Base-by-base conservation (phyloP, 139 green algal species). In the Coelastrella sp. region DNA sequence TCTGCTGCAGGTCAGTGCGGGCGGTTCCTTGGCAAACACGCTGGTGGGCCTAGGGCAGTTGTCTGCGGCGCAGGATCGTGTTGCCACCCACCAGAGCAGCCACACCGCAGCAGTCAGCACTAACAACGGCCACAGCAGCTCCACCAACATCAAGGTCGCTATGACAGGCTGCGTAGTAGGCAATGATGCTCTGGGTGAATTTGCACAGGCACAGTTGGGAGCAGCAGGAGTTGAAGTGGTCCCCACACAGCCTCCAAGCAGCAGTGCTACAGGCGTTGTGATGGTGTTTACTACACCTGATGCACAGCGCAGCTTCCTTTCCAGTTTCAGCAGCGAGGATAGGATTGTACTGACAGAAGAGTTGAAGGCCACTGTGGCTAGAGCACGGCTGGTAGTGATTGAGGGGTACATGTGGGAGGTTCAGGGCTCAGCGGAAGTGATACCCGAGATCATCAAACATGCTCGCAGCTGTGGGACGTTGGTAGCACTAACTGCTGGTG, bases 231-330 rank as follows among this genome's bases (percentile, higher is more conserved):
- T 98, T 23, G 47, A 95, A 6, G 92, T 96, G 16, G n/a, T 86
- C 57, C 16, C 20, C 58, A 6, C 80, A 8, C 32, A 82, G 58
- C 60, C 90, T 57, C 16, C 73, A 6, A 57, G 57, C 66, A 68
- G n/a, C 78, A 68, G n/a, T 66, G n/a, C 87, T 11, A 97, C 95
- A 8, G 97, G 97, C 88, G 98, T 96, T 0, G 97, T 98, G 16
- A 93, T 98, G 23, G 98, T 99, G 32, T 92, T 99, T 19, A 98
- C 96, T 19, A 98, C 96, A 0, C 94, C 95, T 3, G 98, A 99
- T 89, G 98, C 97, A 8, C 96, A 99, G 92, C 94, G 98, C 57
- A 98, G 95, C 61, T 98, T 99, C 93, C 93, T 99, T 20, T 96
- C 95, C 4, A 98, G 97, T 92, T 95, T 96, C 68, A 90, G 92